These are phyloP conservation scores for Clathrus columnatus DNA, from an alignment of 768 basidiomycete species.

Conservation along the genomic window DNA sequence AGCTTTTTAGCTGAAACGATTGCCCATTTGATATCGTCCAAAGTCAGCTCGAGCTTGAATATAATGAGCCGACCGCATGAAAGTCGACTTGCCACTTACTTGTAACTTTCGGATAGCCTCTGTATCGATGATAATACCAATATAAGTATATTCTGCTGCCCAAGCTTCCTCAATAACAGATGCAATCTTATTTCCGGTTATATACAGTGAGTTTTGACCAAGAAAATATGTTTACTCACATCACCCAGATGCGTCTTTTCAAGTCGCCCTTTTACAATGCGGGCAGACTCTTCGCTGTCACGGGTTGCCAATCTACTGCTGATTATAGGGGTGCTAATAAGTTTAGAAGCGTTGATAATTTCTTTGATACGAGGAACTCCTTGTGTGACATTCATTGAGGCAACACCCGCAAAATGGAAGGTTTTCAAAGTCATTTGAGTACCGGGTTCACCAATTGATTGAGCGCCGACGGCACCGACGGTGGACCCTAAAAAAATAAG, in stretches of 20 bases:
- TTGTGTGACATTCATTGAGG: conserved; percentile 98
- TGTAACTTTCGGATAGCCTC: conserved; percentile 85
- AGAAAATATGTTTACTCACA: conserved; percentile 35
- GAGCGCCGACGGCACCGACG: conserved; percentile 96
- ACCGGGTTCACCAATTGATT: conserved; percentile 98
- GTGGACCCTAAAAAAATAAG: conserved; percentile 64
- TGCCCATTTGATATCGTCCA: conserved; percentile 90
- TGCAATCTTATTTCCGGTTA: conserved; percentile 51
- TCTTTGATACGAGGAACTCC: conserved; percentile 99
- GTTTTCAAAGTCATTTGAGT: conserved; percentile 99
- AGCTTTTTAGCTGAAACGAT: conserved; percentile 81
- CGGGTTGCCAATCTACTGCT: conserved; percentile 85
- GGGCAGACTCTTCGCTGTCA: conserved; percentile 86
- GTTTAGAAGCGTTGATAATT: conserved; percentile 98
- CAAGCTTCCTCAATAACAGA: conserved; percentile 93
- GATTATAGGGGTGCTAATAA: conserved; percentile 96
- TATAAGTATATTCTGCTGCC: conserved; percentile 87
- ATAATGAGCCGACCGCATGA: neutral
- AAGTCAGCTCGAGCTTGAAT: conserved; percentile 75
- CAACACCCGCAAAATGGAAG: conserved; percentile 99
- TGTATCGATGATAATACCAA: conserved; percentile 85
- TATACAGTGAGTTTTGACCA: neutral
- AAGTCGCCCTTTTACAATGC: conserved; percentile 92
- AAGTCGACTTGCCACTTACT: conserved; percentile 30
- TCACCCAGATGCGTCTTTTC: conserved; percentile 94